Evolutionary conservation across 441 rosid genomes (phyloP), one percentile per base, ranked within the genome.

Genomic region (Cnidoscolus chayamansa): DNA sequence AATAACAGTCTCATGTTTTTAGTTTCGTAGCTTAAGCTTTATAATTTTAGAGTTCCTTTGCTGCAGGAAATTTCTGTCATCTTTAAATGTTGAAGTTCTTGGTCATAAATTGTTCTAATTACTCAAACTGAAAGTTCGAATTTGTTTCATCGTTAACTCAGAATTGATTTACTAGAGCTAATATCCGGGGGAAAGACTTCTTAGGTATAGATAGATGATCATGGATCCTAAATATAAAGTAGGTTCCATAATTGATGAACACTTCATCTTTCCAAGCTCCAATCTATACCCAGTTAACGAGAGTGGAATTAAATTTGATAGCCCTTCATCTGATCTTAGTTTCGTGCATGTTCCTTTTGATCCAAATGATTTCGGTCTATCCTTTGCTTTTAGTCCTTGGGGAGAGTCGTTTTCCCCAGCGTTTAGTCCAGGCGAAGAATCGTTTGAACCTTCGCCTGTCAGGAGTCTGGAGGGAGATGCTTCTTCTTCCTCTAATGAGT

Each of bases 401-500:
- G 80, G 49, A 25, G 25, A 25, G 25, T 25, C 25, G 25, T 25
- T 25, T 25, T 25, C 25, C 25, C 25, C 25, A 25, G 25, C 25
- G 25, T 25, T 25, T 25, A 25, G 25, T 25, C 25, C 25, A 25
- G 25, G 25, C 25, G 25, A 25, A 53, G 47, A 63, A 16, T 57
- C 65, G 45, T 20, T 55, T 53, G 73, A 71, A 48, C 72, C 71
- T 48, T 72, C 82, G 17, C 15, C 74, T 10, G 66, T 73, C 19
- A 65, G 72, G 85, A 82, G 76, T 16, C 77, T 70, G 0, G 83
- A 74, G 61, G 81, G 76, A 71, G 90, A 74, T 45, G 77, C 82
- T 45, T 63, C 78, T 12, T 80, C 84, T 31, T 74, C 83, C 65
- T 83, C 89, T 17, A 82, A 84, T 49, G 92, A 85, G n/a, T 69